These are phyloP conservation scores for Pichia sp. DNA, from an alignment of 1,139 yeast species.

Conservation along the genomic window DNA sequence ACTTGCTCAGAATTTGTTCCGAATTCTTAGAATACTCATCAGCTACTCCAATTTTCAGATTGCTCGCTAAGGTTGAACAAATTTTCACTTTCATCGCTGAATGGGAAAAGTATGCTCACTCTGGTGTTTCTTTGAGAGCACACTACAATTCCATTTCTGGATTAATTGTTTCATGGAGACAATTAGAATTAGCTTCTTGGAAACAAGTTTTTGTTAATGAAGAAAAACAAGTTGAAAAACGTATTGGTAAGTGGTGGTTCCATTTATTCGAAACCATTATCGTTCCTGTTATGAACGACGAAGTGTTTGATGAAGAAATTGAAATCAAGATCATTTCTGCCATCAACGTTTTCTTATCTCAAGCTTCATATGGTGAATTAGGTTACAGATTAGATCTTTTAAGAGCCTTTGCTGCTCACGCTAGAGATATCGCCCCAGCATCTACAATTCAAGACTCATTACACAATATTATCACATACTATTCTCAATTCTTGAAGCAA, in stretches of 20 bases:
- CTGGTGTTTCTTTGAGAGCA: constrained; percentile 61
- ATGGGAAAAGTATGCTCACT: constrained; percentile 93
- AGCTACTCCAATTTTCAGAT: constrained; percentile 71
- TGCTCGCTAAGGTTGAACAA: constrained; percentile 83
- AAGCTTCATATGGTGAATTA: constrained; percentile 76
- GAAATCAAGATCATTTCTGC: constrained; percentile 57
- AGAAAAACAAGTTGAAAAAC: constrained; percentile 48
- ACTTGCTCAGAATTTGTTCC: constrained; percentile 59
- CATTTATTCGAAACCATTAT: constrained; percentile 75
- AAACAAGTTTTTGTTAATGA: constrained; percentile 70
- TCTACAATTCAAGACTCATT: constrained; percentile 42
- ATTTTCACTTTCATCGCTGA: constrained; percentile 78
- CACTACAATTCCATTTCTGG: constrained; percentile 59
- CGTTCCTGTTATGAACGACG: constrained; percentile 41
- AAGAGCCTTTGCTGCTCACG: constrained; percentile 60
- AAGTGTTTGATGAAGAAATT: constrained; percentile 35
- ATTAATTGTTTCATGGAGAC: constrained; percentile 88
- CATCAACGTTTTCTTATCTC: constrained; percentile 71
- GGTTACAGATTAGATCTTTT: constrained; percentile 54
- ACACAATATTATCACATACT: constrained; percentile 61
- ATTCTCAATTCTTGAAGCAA: constrained; percentile 57
- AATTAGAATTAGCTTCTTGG: constrained; percentile 86
- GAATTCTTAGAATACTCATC: constrained; percentile 68
- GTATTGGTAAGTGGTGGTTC: constrained; percentile 87
- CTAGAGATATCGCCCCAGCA: constrained; percentile 28